Evolutionary conservation across 108 stramenopile genomes (phyloP).

Genomic region (Asterionellopsis glacialis): DNA sequence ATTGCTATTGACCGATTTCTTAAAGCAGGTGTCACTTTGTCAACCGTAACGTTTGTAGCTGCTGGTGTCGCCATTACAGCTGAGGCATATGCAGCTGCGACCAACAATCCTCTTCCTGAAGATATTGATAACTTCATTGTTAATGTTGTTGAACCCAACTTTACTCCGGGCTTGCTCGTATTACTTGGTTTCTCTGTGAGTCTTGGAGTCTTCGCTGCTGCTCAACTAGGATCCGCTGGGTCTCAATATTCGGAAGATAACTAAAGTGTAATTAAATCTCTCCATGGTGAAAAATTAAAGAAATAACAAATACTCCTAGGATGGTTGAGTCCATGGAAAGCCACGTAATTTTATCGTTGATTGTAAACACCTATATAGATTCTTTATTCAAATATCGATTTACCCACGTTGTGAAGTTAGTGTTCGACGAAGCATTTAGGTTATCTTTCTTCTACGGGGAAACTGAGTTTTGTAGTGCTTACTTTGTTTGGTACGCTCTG

Average conservation of each 20-base stretch:
- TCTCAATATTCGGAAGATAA: constrained; percentile 39
- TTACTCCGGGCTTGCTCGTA: constrained; percentile 72
- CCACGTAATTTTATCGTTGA: no score
- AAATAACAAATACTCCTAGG: no score
- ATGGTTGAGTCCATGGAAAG: no score
- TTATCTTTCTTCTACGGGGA: constrained; percentile 24
- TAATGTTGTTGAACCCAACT: constrained; percentile 73
- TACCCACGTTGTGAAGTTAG: no score
- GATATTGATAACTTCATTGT: constrained; percentile 64
- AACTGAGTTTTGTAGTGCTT: constrained; percentile 75
- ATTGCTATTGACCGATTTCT: constrained; percentile 67
- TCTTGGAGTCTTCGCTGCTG: constrained; percentile 73
- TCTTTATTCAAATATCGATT: no score
- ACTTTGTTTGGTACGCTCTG: constrained; percentile 53
- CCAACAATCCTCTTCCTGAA: constrained; percentile 45
- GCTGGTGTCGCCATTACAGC: constrained; percentile 72
- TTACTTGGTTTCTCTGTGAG: constrained; percentile 70
- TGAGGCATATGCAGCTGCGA: constrained; percentile 71
- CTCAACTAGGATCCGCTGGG: constrained; percentile 50
- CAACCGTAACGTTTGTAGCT: constrained; percentile 48
- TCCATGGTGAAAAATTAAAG: no score
- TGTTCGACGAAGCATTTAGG: no score
- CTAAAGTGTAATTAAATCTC: no score
- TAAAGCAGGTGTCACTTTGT: constrained; percentile 58
- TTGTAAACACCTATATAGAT: no score